Percentiles rank a stretch among this genome's conserved stretches.
These are phyloP conservation scores for Pseudoturritis turrita DNA, from an alignment of 345 rosid genomes.

Conservation along the genomic window DNA sequence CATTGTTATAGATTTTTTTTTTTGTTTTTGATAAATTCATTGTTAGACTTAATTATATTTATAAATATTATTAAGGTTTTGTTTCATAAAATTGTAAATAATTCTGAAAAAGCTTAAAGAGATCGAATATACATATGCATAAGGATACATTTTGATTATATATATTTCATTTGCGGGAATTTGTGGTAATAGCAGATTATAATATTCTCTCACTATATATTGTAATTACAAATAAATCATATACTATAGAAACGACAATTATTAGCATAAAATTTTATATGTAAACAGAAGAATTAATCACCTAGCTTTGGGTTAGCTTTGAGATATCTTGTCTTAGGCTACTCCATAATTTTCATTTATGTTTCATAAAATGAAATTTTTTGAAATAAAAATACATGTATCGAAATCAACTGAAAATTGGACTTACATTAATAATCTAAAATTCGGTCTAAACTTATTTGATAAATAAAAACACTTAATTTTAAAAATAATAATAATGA, in stretches of 20 bases:
- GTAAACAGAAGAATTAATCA: background rate
- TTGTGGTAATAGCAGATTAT: background rate
- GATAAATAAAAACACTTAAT: background rate
- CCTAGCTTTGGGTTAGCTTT: background rate
- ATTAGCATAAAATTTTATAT: background rate
- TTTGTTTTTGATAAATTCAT: background rate
- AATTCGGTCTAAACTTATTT: slow-evolving; percentile 7
- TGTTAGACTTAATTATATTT: background rate
- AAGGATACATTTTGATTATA: background rate
- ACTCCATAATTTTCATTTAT: background rate
- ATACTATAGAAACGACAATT: background rate
- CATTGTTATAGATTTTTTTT: background rate
- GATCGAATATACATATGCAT: background rate
- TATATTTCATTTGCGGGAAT: background rate
- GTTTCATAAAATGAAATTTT: background rate
- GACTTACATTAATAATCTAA: background rate
- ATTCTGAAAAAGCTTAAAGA: background rate
- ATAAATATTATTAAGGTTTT: background rate
- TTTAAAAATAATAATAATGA: background rate
- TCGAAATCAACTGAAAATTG: background rate
- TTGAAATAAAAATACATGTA: background rate
- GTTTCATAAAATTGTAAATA: background rate
- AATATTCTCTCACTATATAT: background rate
- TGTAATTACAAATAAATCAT: background rate
- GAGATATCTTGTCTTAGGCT: background rate